Evolutionary conservation across 306 rosid genomes (phyloP).

Genomic region (Begonia peltatifolia): DNA sequence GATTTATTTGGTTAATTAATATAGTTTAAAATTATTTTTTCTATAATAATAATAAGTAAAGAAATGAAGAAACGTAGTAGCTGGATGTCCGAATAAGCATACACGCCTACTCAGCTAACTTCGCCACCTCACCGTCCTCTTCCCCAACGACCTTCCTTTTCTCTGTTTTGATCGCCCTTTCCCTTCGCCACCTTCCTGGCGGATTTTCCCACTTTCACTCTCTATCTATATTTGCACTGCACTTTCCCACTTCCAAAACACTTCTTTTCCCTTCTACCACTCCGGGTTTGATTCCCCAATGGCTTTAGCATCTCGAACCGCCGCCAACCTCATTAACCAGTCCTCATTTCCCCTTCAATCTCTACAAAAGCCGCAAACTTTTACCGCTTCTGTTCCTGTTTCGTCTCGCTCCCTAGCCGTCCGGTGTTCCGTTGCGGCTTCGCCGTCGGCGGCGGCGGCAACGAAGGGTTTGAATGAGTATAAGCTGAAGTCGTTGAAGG

Average conservation of each 20-base stretch:
- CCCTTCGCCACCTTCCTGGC: slow-evolving; percentile 12
- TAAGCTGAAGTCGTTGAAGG: slow-evolving; percentile 59
- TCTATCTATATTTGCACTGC: neutral
- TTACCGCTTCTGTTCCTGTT: slow-evolving; percentile 8
- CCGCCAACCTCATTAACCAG: slow-evolving; percentile 29
- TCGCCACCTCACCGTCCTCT: neutral
- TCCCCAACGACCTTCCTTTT: neutral
- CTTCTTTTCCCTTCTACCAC: neutral
- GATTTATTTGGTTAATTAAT: no score
- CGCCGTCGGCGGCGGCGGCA: slow-evolving; percentile 31
- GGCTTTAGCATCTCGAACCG: slow-evolving; percentile 44
- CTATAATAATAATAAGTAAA: no score
- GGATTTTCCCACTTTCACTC: slow-evolving; percentile 34
- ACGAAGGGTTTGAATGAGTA: slow-evolving; percentile 22
- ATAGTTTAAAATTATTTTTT: no score
- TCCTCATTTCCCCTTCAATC: slow-evolving; percentile 25
- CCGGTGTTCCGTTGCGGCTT: slow-evolving; percentile 34
- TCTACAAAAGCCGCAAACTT: slow-evolving; percentile 10
- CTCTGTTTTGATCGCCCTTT: slow-evolving; percentile 42
- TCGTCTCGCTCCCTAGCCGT: slow-evolving; percentile 15
- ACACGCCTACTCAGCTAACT: neutral
- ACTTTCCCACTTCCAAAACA: slow-evolving; percentile 10
- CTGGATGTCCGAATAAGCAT: no score
- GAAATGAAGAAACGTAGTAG: no score
- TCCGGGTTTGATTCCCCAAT: neutral